These are phyloP conservation scores for Theileria annulata DNA, from an alignment of 169 alveolate species.

Conservation along the genomic window DNA sequence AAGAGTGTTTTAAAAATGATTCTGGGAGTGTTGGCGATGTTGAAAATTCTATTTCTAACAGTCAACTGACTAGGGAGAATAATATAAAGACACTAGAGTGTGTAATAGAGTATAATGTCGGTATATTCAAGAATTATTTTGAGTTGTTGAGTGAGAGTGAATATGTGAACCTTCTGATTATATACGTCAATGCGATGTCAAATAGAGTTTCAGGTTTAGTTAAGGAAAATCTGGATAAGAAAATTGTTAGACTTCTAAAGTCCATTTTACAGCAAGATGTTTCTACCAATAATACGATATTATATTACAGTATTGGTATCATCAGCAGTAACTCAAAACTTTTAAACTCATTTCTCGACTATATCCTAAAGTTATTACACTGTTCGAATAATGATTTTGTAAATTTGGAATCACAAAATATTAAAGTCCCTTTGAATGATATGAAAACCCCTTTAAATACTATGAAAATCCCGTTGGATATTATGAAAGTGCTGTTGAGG, in stretches of 20 bases:
- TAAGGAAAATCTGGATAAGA: conserved; percentile 1
- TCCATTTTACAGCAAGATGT: background rate
- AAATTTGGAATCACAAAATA: too few relatives aligned
- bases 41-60: conserved; percentile 20
- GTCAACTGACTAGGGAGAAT: background rate
- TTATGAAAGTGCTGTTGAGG: background rate
- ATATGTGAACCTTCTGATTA: background rate
- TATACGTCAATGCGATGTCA: background rate
- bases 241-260: background rate
- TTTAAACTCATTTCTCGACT: background rate
- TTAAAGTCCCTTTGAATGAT: too few relatives aligned
- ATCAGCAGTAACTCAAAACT: background rate
- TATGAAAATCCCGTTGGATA: too few relatives aligned
- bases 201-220: background rate
- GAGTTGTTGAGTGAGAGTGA: conserved; percentile 1
- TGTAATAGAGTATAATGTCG: conserved; percentile 35
- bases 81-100: conserved; percentile 35
- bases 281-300: background rate
- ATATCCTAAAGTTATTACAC: background rate
- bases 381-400: too few relatives aligned
- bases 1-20: background rate
- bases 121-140: conserved; percentile 3
- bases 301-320: background rate
- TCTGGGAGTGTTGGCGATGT: background rate
- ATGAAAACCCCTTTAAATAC: too few relatives aligned